Evolutionary conservation across 1,139 yeast genomes (phyloP), one percentile per base, ranked within the genome.

Genomic region (Yamadazyma jaroonii): DNA sequence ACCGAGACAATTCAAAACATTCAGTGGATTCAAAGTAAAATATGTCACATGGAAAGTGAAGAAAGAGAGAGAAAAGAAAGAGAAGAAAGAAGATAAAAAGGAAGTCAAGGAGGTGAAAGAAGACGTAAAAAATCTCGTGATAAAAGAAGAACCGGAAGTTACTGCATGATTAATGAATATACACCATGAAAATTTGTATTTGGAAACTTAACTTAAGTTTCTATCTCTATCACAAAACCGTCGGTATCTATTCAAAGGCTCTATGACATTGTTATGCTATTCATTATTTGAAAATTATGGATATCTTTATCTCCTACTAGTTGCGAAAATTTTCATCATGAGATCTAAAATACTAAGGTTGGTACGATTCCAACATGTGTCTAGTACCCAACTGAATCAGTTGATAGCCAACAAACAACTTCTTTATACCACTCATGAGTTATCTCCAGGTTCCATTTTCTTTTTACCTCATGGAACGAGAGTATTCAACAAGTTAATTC

Each of bases 381-480:
- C 44, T n/a, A 34, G 38, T 20, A 64, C 74, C 2, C 67, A 67
- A 37, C 49, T 66, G 14, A 79, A 77, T 48, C 68, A 72, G 22
- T 54, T 71, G 15, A 67, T 80, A 9, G 78, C 85, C n/a, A 71
- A 64, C 9, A 75, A 72, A 46, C 96, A 89, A 55, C 77, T 77
- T 44, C 66, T 90, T 29, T 89, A 82, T 57, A 78, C 84, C 64
- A 80, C 86, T 1, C 95, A 87, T 57, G 75, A 82, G 9, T 61
- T 78, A 11, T 82, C 96, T 0, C 97, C 97, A 0, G 97, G 97
- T 0, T 83, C 92, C 2, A 74, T 84, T 4, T 90, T 90, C 67
- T 89, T 90, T 54, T 67, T 90, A 24, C 97, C 97, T 2, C 92
- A 88, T 58, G 97, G 97, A 3, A 80, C 97, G 2, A 69, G 94